Evolutionary conservation across 164 flowering plant genomes (phyloP), one percentile per base, ranked within the genome.

Genomic region (Annona squamosa): DNA sequence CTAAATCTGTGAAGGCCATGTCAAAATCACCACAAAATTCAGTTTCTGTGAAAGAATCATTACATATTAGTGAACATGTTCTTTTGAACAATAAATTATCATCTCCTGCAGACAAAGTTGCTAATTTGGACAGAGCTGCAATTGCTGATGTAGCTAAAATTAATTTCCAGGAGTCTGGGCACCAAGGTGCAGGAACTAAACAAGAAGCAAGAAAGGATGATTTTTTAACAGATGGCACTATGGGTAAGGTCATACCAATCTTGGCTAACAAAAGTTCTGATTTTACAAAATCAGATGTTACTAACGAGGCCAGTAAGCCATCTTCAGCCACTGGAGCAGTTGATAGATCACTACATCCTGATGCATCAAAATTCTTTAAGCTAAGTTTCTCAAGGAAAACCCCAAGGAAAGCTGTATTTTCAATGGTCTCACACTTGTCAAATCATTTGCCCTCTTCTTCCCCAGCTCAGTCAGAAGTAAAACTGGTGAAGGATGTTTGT

Each of bases 281-380:
- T 62, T 26, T 26, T 26, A 65, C 26, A 4, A 76, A 26, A 64
- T 26, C 37, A 26, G 37, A 26, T 26, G 1, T 26, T 26, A 26
- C 37, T 26, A 26, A 26, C 1, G 72, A 77, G 65, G 71, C 68
- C 44, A 77, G 69, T 78, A 81, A 47, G 26, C 52, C 66, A 19
- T 48, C 74, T 75, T 80, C 82, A 67, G 73, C 68, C 41, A 47
- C 77, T 45, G 69, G 52, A 68, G 77, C 74, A 71, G 77, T 73
- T 18, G 73, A 78, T 71, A 85, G 75, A 63, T 71, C 83, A 44
- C 72, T 78, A 71, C 65, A 52, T 63, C 76, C 82, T 68, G 83
- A 74, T 63, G 77, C 73, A 10, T 46, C 77, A 56, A 42, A 45
- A 16, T 85, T 76, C 66, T 59, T 18, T 17, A 71, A 62, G 74